Conservation (phyloP, 2,329 filamentous ascomycete genomes). For the Aspergillus quadricinctus region DNA sequence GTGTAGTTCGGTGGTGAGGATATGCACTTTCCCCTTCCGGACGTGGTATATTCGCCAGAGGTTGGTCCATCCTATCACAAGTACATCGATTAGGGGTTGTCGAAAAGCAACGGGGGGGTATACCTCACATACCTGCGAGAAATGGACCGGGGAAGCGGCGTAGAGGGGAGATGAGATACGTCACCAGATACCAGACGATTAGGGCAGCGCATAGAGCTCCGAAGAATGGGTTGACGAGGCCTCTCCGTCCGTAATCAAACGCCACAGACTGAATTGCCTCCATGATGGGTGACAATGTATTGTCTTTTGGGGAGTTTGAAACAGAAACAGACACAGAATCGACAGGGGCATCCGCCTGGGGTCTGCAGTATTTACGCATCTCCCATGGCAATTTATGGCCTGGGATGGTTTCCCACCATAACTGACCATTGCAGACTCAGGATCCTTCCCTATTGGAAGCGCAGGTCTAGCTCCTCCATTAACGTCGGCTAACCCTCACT, state of each 20-base stretch:
- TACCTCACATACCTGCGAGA: constrained; percentile 14
- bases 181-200: constrained; percentile 12
- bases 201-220: constrained; percentile 3
- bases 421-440: too few species aligned
- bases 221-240: not conserved
- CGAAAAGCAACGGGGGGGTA: not conserved
- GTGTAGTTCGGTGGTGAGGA: constrained; percentile 25
- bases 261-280: not conserved
- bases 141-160: constrained; percentile 17
- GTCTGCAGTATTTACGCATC: too few species aligned
- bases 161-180: constrained; percentile 16
- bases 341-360: too few species aligned
- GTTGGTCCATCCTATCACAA: constrained; percentile 28
- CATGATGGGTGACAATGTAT: too few species aligned
- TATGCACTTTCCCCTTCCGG: constrained; percentile 20
- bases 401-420: too few species aligned
- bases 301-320: too few species aligned
- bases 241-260: too few species aligned
- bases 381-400: too few species aligned
- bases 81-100: not conserved
- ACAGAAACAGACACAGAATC: too few species aligned
- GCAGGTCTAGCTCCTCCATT: too few species aligned
- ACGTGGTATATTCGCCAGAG: constrained; percentile 35
- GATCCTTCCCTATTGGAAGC: too few species aligned
- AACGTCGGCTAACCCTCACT: too few species aligned